Conservation (phyloP, 2,329 filamentous ascomycete species). For the Paramyrothecium sp. region DNA sequence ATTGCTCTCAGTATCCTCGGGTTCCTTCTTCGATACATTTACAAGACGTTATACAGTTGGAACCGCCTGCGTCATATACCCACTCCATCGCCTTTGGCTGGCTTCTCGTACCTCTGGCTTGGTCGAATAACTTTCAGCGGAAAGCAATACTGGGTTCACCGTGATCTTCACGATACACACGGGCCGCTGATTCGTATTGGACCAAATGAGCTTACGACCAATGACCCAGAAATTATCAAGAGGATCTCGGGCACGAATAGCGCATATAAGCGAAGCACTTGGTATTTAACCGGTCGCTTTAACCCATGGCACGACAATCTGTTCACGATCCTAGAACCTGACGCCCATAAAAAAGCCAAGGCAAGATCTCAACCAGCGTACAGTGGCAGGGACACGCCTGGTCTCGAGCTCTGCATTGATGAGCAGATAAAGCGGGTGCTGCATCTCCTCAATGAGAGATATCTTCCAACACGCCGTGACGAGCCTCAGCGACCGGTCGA, state of each 20-base stretch:
- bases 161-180: neutral
- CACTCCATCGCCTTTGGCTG: neutral
- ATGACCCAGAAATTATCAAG: slow-evolving; percentile 1
- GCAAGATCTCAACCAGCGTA: neutral
- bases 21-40: neutral
- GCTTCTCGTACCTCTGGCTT: slow-evolving; percentile 5
- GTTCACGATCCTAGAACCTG: neutral
- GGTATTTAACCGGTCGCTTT: neutral
- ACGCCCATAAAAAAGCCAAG: neutral
- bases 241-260: neutral
- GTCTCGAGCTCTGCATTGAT: neutral
- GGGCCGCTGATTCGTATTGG: neutral
- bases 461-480: neutral
- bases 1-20: neutral
- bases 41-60: neutral
- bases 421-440: neutral
- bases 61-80: neutral
- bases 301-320: slow-evolving; percentile 1
- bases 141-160: slow-evolving; percentile 1
- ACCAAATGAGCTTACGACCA: neutral
- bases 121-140: neutral
- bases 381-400: neutral
- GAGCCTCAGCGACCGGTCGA: neutral
- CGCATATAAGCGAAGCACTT: neutral
- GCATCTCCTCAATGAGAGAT: neutral